Percentiles rank a stretch among this genome's conserved stretches.
Conservation (phyloP, 148 eudicot species). For the Rhododendron williamsianum region DNA sequence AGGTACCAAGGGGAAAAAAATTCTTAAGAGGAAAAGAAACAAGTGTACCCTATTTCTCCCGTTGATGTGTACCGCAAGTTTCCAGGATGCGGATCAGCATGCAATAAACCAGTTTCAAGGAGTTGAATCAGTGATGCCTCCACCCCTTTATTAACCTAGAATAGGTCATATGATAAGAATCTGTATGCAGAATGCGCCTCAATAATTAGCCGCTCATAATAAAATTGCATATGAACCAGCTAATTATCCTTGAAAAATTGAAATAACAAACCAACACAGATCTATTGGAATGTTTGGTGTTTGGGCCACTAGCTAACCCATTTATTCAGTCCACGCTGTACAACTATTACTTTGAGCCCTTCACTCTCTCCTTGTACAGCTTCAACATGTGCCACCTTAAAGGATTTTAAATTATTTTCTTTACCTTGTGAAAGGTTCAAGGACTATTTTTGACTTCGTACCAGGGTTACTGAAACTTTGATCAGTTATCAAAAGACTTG, state of each 20-base stretch:
- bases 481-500: not conserved
- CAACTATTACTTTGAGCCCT: not conserved
- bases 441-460: not conserved
- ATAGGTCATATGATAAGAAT: slow-evolving; percentile 7
- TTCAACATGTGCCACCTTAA: not conserved
- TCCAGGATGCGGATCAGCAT: slow-evolving; percentile 99
- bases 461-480: not conserved
- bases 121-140: slow-evolving; percentile 89
- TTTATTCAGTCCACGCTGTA: not conserved
- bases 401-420: not conserved
- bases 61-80: slow-evolving; percentile 77
- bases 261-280: not conserved
- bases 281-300: not conserved
- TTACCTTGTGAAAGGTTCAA: slow-evolving; percentile 1
- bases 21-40: not conserved
- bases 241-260: not conserved
- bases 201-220: not conserved
- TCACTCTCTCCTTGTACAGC: not conserved
- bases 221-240: not conserved
- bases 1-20: not conserved
- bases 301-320: not conserved
- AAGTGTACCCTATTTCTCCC: slow-evolving; percentile 77
- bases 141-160: slow-evolving; percentile 88
- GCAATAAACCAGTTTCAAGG: slow-evolving; percentile 89
- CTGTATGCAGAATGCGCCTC: not conserved